Conservation (phyloP, 2,329 filamentous ascomycete species). For the Aschersonia sp. region DNA sequence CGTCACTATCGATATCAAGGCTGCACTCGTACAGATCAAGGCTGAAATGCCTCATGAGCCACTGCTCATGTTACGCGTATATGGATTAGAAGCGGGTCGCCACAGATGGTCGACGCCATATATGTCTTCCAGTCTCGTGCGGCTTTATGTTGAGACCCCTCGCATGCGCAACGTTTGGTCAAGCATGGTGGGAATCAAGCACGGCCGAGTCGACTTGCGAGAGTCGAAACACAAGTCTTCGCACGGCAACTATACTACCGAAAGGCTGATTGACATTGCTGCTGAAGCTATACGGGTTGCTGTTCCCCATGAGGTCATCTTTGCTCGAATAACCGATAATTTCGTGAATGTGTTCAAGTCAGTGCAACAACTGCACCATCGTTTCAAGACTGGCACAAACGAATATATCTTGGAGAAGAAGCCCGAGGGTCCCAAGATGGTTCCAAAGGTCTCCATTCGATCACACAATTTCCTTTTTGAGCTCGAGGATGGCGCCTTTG, state of each 20-base stretch:
- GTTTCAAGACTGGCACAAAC: conserved; percentile 75
- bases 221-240: conserved; percentile 57
- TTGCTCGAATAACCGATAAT: conserved; percentile 90
- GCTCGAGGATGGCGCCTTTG: conserved; percentile 88
- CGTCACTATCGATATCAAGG: conserved; percentile 68
- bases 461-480: conserved; percentile 77
- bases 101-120: conserved; percentile 84
- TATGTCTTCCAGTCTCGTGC: conserved; percentile 57
- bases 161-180: conserved; percentile 76
- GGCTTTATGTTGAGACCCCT: conserved; percentile 80
- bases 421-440: conserved; percentile 70
- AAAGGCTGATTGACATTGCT: conserved; percentile 71
- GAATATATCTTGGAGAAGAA: conserved; percentile 79
- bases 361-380: conserved; percentile 78
- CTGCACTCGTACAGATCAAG: conserved; percentile 73
- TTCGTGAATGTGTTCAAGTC: conserved; percentile 78
- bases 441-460: conserved; percentile 75
- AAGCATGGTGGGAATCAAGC: conserved; percentile 70
- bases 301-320: conserved; percentile 79
- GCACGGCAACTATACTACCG: conserved; percentile 44
- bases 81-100: conserved; percentile 65
- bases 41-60: conserved; percentile 79
- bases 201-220: conserved; percentile 65
- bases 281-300: conserved; percentile 77
- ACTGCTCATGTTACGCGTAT: conserved; percentile 80